Evolutionary conservation across 2,329 filamentous ascomycete genomes (phyloP).

Genomic region (Cercospora sp.): DNA sequence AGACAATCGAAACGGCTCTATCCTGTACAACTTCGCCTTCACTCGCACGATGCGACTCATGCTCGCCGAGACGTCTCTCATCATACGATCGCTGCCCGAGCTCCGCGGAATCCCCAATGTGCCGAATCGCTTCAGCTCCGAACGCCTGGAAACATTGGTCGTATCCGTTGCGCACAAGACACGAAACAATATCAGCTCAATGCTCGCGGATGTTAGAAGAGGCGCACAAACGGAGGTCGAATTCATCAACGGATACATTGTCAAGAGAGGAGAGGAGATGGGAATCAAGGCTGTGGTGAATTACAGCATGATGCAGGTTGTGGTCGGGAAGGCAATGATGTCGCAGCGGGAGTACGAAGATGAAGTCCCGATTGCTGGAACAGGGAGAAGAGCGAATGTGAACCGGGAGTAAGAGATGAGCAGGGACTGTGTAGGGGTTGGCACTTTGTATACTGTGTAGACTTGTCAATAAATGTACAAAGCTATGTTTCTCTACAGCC

Average conservation of each 20-base stretch:
- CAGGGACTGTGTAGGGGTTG: neutral
- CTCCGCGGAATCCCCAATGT: conserved; percentile 62
- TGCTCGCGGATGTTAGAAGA: conserved; percentile 65
- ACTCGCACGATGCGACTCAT: conserved; percentile 69
- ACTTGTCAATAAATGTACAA: neutral
- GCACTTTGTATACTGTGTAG: neutral
- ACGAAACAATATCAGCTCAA: conserved; percentile 61
- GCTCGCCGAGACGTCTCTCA: conserved; percentile 69
- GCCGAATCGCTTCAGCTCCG: conserved; percentile 58
- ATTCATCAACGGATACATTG: conserved; percentile 86
- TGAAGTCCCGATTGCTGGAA: conserved; percentile 40
- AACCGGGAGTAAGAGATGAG: conserved; percentile 16
- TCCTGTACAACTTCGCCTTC: conserved; percentile 67
- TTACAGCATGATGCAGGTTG: conserved; percentile 68
- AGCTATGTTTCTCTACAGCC: neutral
- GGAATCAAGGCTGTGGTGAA: conserved; percentile 74
- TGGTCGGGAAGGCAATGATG: conserved; percentile 67
- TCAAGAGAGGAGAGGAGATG: conserved; percentile 68
- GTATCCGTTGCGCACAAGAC: conserved; percentile 57
- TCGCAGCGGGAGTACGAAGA: conserved; percentile 44
- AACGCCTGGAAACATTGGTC: conserved; percentile 63
- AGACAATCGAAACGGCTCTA: conserved; percentile 70
- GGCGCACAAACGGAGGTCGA: conserved; percentile 72
- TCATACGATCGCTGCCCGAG: conserved; percentile 76
- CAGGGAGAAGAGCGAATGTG: conserved; percentile 3